Evolutionary conservation across 169 alveolate genomes (phyloP), one percentile per base, ranked within the genome.

Genomic region (Plasmodium coatneyi): DNA sequence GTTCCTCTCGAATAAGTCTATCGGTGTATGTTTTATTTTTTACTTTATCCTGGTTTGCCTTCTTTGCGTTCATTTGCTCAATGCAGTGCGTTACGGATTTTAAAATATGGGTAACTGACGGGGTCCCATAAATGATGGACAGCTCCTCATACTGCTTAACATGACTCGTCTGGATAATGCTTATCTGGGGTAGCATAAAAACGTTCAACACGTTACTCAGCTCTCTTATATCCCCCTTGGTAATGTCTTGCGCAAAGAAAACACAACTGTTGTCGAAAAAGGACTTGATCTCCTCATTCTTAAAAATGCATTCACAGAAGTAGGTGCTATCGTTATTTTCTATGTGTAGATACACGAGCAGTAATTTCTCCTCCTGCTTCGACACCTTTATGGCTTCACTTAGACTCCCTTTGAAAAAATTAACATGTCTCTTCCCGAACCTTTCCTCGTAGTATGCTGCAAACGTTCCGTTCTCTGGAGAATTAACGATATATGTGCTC

Each of bases 301-400:
- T 84, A 84, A 72, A 84, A 49, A 84, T 41, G 6, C 19, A 5
- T 22, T 84, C 70, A 74, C 93, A 84, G 39, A 84, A 84, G 74
- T 84, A 84, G 0, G 49, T 1, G 43, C 83, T 54, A 16, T 84
- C 86, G 22, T 74, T 56, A 84, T 84, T 72, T 28, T 84, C 93
- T 3, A 49, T 84, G 32, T 84, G 93, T 30, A 84, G 79, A 74
- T 84, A 84, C 3, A 84, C 84, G 5, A 84, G 80, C 60, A 84
- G 74, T 49, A 84, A 84, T 36, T 84, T 84, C 10, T 74, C 93
- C 28, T 84, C 86, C 60, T 52, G 78, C 30, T n/a, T 74, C 1
- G 93, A 84, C 41, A n/a, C 54, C 34, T 49, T 43, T 34, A 84
- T 84, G n/a, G 93, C 93, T 30, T 84, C 93, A 30, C 66, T 84